Evolutionary conservation across 1,284 basidiomycete genomes (phyloP), one percentile per base, ranked within the genome.

Genomic region (Tremellales sp.): DNA sequence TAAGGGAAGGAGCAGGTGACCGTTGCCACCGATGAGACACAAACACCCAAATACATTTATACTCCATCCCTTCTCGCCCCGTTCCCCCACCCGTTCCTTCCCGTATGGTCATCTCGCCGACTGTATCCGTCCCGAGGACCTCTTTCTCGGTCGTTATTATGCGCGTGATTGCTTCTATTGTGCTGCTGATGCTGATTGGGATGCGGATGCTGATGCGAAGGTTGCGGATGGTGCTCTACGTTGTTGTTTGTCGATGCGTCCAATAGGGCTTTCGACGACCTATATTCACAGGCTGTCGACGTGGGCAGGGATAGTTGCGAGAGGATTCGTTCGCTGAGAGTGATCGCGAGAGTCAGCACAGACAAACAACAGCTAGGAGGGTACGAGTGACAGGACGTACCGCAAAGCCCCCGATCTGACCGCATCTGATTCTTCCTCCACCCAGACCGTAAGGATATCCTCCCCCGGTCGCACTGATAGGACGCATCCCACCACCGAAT

Each of bases 401-500:
- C 62, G 66, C 43, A 74, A 47, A 14, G 66, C 57, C 3, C 67
- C 66, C 25, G 53, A 68, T 38, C 63, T 56, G 3, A 71, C 65
- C 9, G 58, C 53, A 26, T 72, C 70, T 4, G 63, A 63, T 55
- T 73, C 70, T 48, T 70, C 66, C 50, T 74, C 73, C 4, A 72
- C 71, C 73, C 73, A 74, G 12, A 74, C 68, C 48, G 66, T 69
- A 48, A 74, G 43, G n/a, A 73, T 71, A 51, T 71, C 71, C 60
- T 74, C 73, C 10, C 54, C 51, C 57, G 71, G 66, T 45, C 73
- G 58, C 16, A 70, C 68, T 48, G 64, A 67, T 45, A 74, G 57
- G 5, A 73, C 72, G 43, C 68, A 71, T 16, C 71, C 72, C 5
- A 74, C 71, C 2, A 74, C 72, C 24, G 56, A 63, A 40, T 74